Base-by-base conservation (phyloP, 257 asterid species). In the Plantago elongata region DNA sequence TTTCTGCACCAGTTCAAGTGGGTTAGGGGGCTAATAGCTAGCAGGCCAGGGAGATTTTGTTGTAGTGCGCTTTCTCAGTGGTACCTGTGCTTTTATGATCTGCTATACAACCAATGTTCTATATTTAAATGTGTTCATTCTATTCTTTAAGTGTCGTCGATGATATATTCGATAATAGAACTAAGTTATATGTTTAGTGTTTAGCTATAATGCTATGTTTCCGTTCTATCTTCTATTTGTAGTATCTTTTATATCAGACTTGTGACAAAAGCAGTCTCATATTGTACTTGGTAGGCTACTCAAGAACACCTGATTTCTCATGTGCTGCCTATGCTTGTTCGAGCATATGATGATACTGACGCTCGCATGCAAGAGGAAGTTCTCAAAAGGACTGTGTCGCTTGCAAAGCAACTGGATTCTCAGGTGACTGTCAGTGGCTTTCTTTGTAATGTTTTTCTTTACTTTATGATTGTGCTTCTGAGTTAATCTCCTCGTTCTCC, bases 341-440 rank as follows among this genome's bases (percentile, higher is more conserved):
- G 96, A 70, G 97, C 99, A 59, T 89, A 87, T 67, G 99, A 89
- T 76, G 99, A 93, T 74, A 75, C 82, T 45, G 99, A 93, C 82
- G 76, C 95, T 70, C 94, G 97, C 66, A 65, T 93, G 87, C 99
- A 93, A 93, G 99, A 93, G 84, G 99, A 93, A 82, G 97, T 78
- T 72, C 86, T 93, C 14, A 93, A 89, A 69, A 85, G 63, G 86
- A 90, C 96, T 30, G 67, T 72, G 64, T 61, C 78, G 14, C 97
- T 93, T 75, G 84, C 94, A 63, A 93, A 85, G 72, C 85, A 85
- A 75, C 85, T 93, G 71, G 92, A 93, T 77, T 78, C 73, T 72
- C 97, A 89, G 96, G 99, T 93, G 56, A 71, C 70, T 67, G 67
- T 45, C 44, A 50, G 49, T 55, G 64, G 52, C 72, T 57, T 37